Evolutionary conservation across 257 asterid species (phyloP), one percentile per base, ranked within the genome.

Genomic region (Fraxinus pennsylvanica): DNA sequence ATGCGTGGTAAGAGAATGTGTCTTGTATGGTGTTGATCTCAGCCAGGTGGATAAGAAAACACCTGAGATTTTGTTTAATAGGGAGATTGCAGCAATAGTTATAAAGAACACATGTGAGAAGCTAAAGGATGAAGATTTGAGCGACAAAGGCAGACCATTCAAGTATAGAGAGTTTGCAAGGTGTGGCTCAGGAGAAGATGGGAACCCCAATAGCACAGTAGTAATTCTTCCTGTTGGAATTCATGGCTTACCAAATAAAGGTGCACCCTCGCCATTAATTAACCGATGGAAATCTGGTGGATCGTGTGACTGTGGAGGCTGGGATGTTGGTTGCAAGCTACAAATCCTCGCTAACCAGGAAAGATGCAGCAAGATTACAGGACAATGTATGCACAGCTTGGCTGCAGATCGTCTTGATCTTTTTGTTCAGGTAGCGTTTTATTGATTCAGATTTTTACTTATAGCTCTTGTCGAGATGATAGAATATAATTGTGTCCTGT

Each of bases 241-340:
- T 68, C 98, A 96, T 82, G 90, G 95, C 69, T 65, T 79, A 67
- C 98, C 98, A 71, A 81, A 57, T 67, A 84, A 82, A 77, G 94
- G 97, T 19, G 81, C 86, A 12, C 98, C 98, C 66, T 90, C 98
- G 0, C 88, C 98, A 0, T 84, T 96, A 71, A 85, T 93, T 63
- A 83, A 83, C 79, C 84, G 99, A 73, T 93, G 98, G 98, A 87
- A 82, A 86, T 88, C 92, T 47, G 90, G 95, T 52, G 99, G 98
- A 82, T 80, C 77, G 9, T 96, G 99, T 81, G 99, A 96, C 81
- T 96, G 99, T 83, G 99, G 97, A 79, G 99, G 99, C 33, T 96
- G 99, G 99, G 99, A 96, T 76, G 84, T 90, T 1, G 99, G 99
- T 77, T 96, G 99, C 94, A 92, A 90, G 89, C 89, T 96, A 59